Base-by-base conservation (phyloP, 2,329 filamentous ascomycete genomes). In the Phialophora macrospora region DNA sequence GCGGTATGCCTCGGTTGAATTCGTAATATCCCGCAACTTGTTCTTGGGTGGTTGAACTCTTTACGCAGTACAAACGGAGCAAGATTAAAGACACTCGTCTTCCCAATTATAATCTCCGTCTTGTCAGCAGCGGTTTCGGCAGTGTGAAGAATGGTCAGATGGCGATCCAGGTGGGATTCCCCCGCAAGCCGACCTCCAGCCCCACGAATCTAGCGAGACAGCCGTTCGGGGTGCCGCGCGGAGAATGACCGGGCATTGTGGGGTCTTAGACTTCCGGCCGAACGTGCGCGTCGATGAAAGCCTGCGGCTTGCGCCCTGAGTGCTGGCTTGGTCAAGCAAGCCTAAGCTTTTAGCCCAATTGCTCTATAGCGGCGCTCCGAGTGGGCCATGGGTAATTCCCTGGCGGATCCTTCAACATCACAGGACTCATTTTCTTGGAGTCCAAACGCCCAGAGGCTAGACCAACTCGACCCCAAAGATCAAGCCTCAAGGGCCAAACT, bases 231-330 rank as follows among this genome's bases (percentile, higher is more conserved):
- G 58, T 54, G 48, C 58, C 58, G 54, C 12, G 30, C 58, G 58
- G 58, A 52, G 58, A 51, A 38, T 60, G 46, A 60, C 58, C 58
- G 58, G 48, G 24, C 44, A 52, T 60, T 60, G 58, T 60, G 58
- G 58, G 58, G 58, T 60, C 58, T 60, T 60, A 60, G 46, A 60
- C 58, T 60, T 49, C 58, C 48, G 44, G 46, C 14, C 52, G 28
- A 30, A 12, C 12, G n/a, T 22, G 49, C 30, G 20, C 44, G 17
- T 1, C 20, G 22, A 9, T 26, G 5, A 11, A 24, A n/a, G 17
- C 56, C 38, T n/a, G 17, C 14, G 5, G n/a, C 38, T n/a, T 17
- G 38, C 17, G n/a, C 56, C 56, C 56, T 22, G 46, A 20, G 30
- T 8, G 20, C 26, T 32, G 41, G 56, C 5, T 30, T 20, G 30